Percentiles rank a stretch among this genome's conserved stretches.
phyloP scores from a whole-genome alignment of 768 basidiomycete genomes.

The Hemileccinum impolitum region DNA sequence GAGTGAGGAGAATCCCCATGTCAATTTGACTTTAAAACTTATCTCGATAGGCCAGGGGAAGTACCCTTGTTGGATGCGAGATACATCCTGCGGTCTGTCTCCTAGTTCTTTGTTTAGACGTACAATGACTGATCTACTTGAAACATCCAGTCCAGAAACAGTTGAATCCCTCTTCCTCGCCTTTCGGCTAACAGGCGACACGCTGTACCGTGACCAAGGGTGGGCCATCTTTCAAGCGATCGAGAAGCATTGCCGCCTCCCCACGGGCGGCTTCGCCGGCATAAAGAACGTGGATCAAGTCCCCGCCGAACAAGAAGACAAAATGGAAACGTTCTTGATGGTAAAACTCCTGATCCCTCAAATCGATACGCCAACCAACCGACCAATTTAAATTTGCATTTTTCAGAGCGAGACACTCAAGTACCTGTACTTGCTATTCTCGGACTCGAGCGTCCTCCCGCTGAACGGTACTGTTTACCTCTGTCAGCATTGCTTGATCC shows the following conservation, averaged over 20 bases:
- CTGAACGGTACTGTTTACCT: conserved; percentile 57
- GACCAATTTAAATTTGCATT: not conserved
- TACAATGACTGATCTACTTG: not conserved
- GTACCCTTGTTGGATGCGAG: conserved; percentile 70
- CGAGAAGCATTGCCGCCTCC: conserved; percentile 72
- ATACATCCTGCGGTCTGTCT: conserved; percentile 78
- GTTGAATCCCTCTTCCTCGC: conserved; percentile 92
- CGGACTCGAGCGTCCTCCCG: conserved; percentile 67
- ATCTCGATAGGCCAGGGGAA: conserved; percentile 21
- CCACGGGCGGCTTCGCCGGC: conserved; percentile 80
- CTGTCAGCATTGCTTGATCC: not conserved
- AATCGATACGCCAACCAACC: not conserved
- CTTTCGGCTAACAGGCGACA: conserved; percentile 84
- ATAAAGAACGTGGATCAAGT: conserved; percentile 82
- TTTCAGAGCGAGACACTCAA: conserved; percentile 85
- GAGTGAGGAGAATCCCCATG: conserved; percentile 36
- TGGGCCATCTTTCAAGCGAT: conserved; percentile 92
- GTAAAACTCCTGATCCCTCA: conserved; percentile 6
- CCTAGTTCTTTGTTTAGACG: not conserved
- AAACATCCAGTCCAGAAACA: conserved; percentile 79
- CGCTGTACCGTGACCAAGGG: conserved; percentile 74
- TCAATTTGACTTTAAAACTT: not conserved
- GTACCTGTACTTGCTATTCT: conserved; percentile 87
- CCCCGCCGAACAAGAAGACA: conserved; percentile 53
- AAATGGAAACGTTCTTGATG: too few relatives aligned